Base-by-base conservation (phyloP, 768 basidiomycete genomes). In the Lactarius evosmus region DNA sequence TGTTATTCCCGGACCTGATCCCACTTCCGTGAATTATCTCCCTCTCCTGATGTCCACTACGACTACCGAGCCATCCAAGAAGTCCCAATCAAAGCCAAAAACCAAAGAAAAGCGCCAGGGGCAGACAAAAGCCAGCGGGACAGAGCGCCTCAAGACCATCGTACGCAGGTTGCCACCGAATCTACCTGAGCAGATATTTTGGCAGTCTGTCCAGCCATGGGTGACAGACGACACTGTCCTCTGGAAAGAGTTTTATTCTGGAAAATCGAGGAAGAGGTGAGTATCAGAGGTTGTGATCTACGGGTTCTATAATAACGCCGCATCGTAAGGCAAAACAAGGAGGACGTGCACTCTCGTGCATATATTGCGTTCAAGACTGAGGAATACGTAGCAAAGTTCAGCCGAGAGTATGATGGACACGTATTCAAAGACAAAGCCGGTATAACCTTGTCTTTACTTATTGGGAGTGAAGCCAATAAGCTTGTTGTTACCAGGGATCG, bases 381-480 rank as follows among this genome's bases (percentile, higher is more conserved):
- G 60, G 90, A 90, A 19, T 77, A 79, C 12, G 77, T 98, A 17
- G 82, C 89, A 3, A 73, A 72, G 2, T 98, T 98, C 70, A 89
- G 90, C 70, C 79, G 80, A 30, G 93, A 83, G 36, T 99, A 93
- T 69, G 93, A 98, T 70, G 96, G 96, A 0, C 95, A 98, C 76
- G 54, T 90, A 27, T 98, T 96, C 72, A 79, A 89, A 66, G 94
- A 98, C 73, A 97, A 95, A 80, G 81, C 88, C 66, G 96, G 96
- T 93, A 65, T 41, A 85, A 70, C 4, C 33, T 49, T 14, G 29
- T 51, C 11, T 19, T 38, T 46, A 22, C 57, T 30, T 49, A 32
- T 22, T 9, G n/a, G 22, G 36, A 50, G 46, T 40, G 44, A 36
- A 56, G 32, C 27, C 27, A 27, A 32, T 7, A 22, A 46, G 50